Conservation (phyloP, 495 filamentous ascomycete species). For the Hypoxylon cercidicola region DNA sequence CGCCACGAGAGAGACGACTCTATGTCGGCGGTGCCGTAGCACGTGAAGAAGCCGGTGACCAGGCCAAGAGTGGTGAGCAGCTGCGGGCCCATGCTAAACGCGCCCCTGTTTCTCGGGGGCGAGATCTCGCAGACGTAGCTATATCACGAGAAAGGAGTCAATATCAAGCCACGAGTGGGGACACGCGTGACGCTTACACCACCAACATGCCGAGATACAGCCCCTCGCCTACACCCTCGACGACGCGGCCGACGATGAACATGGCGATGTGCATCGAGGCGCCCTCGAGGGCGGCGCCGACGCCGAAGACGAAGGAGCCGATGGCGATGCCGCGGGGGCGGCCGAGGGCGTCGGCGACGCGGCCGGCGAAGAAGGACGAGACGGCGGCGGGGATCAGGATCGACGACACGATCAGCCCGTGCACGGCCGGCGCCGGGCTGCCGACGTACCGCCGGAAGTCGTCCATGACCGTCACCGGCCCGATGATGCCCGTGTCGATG, state of each 20-base stretch:
- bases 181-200: slow-evolving; percentile 53
- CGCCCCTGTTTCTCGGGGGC: slow-evolving; percentile 62
- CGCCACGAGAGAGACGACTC: slow-evolving; percentile 65
- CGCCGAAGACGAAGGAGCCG: slow-evolving; percentile 63
- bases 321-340: slow-evolving; percentile 63
- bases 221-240: slow-evolving; percentile 70
- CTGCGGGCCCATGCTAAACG: slow-evolving; percentile 67
- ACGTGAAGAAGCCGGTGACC: slow-evolving; percentile 68
- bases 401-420: slow-evolving; percentile 72
- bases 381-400: slow-evolving; percentile 71
- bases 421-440: slow-evolving; percentile 64
- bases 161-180: background rate
- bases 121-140: slow-evolving; percentile 70
- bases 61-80: slow-evolving; percentile 64
- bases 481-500: slow-evolving; percentile 73
- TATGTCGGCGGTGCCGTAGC: slow-evolving; percentile 67
- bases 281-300: slow-evolving; percentile 64
- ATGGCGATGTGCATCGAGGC: slow-evolving; percentile 61
- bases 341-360: slow-evolving; percentile 68
- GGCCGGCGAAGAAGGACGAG: slow-evolving; percentile 70
- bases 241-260: slow-evolving; percentile 65
- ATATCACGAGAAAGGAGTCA: background rate
- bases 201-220: slow-evolving; percentile 67
- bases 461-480: slow-evolving; percentile 71
- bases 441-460: slow-evolving; percentile 64